phyloP scores from a whole-genome alignment of 345 rosid species.

The Crucihimalaya himalaica region DNA sequence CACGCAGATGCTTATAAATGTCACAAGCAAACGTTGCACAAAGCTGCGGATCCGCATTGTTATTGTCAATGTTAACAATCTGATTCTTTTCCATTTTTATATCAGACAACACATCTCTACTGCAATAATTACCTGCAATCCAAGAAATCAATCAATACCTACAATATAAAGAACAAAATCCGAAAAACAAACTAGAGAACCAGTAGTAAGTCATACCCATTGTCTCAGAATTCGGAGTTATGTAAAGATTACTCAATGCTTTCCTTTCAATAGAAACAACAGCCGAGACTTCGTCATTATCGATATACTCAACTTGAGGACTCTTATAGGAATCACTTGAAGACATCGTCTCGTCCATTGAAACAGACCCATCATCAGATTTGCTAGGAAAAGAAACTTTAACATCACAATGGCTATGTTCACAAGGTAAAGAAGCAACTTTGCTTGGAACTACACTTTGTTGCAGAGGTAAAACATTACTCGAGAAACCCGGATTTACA shows the following conservation, averaged over 20 bases:
- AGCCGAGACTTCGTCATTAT: conserved; percentile 47
- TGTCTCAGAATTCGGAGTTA: conserved; percentile 52
- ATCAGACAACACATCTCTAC: conserved; percentile 55
- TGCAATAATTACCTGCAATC: conserved; percentile 59
- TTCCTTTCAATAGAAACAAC: conserved; percentile 71
- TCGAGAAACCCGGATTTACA: conserved; percentile 29
- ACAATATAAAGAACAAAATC: neutral
- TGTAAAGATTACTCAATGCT: conserved; percentile 71
- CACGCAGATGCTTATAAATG: conserved; percentile 60
- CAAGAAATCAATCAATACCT: neutral
- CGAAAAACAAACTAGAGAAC: neutral
- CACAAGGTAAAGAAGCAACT: conserved; percentile 40
- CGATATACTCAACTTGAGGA: conserved; percentile 82
- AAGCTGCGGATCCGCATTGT: conserved; percentile 70
- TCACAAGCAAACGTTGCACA: conserved; percentile 70
- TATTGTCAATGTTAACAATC: conserved; percentile 58
- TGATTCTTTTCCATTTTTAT: conserved; percentile 49
- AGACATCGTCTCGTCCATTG: conserved; percentile 82
- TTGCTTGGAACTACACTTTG: conserved; percentile 24
- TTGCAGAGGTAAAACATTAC: conserved; percentile 37
- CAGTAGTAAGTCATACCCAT: conserved; percentile 40
- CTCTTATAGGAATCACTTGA: conserved; percentile 81
- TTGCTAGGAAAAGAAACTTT: conserved; percentile 56
- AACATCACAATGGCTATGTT: conserved; percentile 16
- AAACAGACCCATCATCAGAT: conserved; percentile 60